Evolutionary conservation across 768 basidiomycete species (phyloP).

Genomic region (Galerina sulciceps): DNA sequence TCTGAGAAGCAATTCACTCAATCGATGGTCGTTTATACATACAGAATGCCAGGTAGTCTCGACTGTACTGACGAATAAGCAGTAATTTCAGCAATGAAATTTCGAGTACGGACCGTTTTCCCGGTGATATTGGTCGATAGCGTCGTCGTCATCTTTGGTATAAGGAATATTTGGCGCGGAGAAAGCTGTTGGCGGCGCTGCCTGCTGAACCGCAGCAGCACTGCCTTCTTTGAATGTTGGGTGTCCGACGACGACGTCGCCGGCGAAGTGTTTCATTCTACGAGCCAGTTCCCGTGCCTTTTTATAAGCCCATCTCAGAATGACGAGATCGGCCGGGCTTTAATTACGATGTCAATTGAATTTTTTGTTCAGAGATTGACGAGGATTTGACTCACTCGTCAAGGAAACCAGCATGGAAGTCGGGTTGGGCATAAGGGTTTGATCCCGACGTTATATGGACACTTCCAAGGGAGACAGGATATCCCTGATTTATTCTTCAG

Average conservation of each 20-base stretch:
- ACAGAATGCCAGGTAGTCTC: constrained; percentile 52
- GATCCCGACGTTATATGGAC: constrained; percentile 50
- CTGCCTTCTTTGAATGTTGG: constrained; percentile 37
- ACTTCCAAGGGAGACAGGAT: constrained; percentile 51
- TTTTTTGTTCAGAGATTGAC: background rate
- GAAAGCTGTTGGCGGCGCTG: constrained; percentile 30
- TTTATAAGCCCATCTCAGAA: constrained; percentile 60
- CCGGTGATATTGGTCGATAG: constrained; percentile 42
- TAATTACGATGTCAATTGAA: background rate
- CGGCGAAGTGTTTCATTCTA: constrained; percentile 52
- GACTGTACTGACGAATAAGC: constrained; percentile 25
- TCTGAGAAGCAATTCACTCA: background rate
- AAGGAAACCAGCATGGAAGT: constrained; percentile 51
- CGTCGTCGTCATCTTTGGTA: constrained; percentile 41
- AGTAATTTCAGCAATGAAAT: background rate
- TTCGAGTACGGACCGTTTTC: constrained; percentile 26
- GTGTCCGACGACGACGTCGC: constrained; percentile 37
- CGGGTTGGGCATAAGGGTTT: constrained; percentile 42
- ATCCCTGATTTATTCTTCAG: constrained; percentile 29
- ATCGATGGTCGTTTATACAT: background rate
- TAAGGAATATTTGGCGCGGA: constrained; percentile 42
- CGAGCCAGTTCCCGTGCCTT: constrained; percentile 54
- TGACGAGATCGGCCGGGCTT: constrained; percentile 45
- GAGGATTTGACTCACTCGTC: constrained; percentile 37
- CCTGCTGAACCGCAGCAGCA: constrained; percentile 31